Percentiles rank a stretch among this genome's conserved stretches.
Conservation (phyloP, 768 basidiomycete genomes). For the Macrocybe gigantea region DNA sequence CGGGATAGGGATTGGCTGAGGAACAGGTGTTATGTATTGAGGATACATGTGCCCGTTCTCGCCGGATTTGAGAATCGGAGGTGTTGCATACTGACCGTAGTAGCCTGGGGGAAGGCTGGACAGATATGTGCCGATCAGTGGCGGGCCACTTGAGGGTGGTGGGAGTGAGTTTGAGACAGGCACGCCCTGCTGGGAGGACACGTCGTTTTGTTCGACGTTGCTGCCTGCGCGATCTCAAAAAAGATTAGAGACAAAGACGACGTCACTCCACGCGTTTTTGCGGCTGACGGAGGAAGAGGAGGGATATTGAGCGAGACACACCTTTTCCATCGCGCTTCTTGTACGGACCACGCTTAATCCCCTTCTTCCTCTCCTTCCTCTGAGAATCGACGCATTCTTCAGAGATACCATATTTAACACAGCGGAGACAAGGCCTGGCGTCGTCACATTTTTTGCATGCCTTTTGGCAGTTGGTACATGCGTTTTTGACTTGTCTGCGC, state of each 20-base stretch:
- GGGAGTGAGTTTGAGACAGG: conserved; percentile 33
- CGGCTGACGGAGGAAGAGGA: conserved; percentile 6
- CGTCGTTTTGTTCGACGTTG: conserved; percentile 38
- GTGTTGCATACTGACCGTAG: conserved; percentile 49
- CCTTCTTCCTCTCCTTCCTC: conserved; percentile 88
- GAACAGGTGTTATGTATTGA: conserved; percentile 17
- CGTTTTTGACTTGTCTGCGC: conserved; percentile 86
- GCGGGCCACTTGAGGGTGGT: conserved; percentile 37
- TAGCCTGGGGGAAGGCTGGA: conserved; percentile 54
- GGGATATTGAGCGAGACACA: conserved; percentile 31
- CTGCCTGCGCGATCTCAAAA: conserved; percentile 53
- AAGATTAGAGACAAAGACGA: conserved; percentile 34
- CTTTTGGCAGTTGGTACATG: conserved; percentile 87
- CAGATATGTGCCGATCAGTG: conserved; percentile 33
- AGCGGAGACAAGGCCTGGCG: conserved; percentile 87
- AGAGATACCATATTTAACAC: conserved; percentile 83
- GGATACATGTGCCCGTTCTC: conserved; percentile 42
- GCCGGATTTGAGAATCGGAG: conserved; percentile 45
- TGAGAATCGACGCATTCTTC: conserved; percentile 88
- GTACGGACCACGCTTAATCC: conserved; percentile 84
- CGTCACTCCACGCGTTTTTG: conserved; percentile 17
- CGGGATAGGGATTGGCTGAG: conserved; percentile 11
- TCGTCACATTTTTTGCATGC: conserved; percentile 92
- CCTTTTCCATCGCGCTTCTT: conserved; percentile 94
- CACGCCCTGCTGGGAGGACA: conserved; percentile 34